phyloP scores from a whole-genome alignment of 2,329 filamentous ascomycete species.

The Parasarocladium wereldwijsianum region DNA sequence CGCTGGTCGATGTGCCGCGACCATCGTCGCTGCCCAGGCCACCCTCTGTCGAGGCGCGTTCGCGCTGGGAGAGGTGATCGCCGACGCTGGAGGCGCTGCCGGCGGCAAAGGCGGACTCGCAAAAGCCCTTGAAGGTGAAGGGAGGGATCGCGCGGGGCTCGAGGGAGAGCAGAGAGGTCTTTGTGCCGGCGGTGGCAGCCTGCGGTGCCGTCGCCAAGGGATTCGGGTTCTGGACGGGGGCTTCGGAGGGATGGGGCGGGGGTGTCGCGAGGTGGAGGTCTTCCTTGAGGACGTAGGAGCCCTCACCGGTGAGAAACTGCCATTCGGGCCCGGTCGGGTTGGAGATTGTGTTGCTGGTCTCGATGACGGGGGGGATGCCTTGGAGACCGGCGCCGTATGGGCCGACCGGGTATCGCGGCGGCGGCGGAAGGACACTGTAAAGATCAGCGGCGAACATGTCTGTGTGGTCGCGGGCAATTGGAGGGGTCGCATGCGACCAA shows the following conservation, averaged over 20 bases:
- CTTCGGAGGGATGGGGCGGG: conserved; percentile 88
- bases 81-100: conserved; percentile 35
- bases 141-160: conserved; percentile 43
- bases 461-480: neutral
- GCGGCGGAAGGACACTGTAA: conserved; percentile 67
- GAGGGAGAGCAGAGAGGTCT: conserved; percentile 62
- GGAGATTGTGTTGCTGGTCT: conserved; percentile 82
- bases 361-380: conserved; percentile 60
- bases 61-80: conserved; percentile 43
- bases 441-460: conserved; percentile 5
- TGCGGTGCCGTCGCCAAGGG: conserved; percentile 74
- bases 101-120: conserved; percentile 27
- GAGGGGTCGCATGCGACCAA: neutral
- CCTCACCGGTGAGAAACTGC: conserved; percentile 88
- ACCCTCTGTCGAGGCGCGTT: conserved; percentile 44
- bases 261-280: conserved; percentile 86
- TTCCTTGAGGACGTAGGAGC: conserved; percentile 81
- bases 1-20: conserved; percentile 36
- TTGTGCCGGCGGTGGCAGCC: conserved; percentile 75
- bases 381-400: conserved; percentile 58
- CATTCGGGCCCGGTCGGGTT: conserved; percentile 72
- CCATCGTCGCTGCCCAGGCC: conserved; percentile 43
- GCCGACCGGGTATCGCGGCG: conserved; percentile 65
- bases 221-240: conserved; percentile 74
- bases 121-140: conserved; percentile 38